phyloP scores from a whole-genome alignment of 208 protist genomes.

The Herpetomonas tarakana region DNA sequence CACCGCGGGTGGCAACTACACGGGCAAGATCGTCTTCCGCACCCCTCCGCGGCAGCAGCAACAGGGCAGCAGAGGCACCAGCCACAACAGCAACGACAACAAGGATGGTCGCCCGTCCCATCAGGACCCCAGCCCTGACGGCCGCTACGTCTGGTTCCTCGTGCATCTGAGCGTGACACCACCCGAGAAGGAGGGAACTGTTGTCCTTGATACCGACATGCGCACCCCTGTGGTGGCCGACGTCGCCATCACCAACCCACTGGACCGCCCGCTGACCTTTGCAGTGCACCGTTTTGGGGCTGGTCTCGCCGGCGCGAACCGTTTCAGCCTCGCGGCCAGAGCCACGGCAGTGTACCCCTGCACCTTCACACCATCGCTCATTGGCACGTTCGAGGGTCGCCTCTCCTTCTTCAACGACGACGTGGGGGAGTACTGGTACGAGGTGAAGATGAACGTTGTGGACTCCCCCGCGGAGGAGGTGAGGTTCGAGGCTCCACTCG shows the following conservation, averaged over 20 bases:
- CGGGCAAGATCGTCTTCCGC: constrained; percentile 83
- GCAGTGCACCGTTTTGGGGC: constrained; percentile 66
- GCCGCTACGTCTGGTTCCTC: constrained; percentile 90
- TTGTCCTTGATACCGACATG: constrained; percentile 79
- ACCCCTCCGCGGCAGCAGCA: constrained; percentile 14
- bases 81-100: not conserved
- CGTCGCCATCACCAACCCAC: constrained; percentile 84
- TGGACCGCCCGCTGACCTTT: constrained; percentile 68
- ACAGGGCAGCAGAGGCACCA: not conserved
- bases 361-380: constrained; percentile 81
- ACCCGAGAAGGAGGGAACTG: constrained; percentile 82
- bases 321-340: constrained; percentile 45
- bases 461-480: constrained; percentile 70
- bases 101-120: not conserved
- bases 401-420: constrained; percentile 87
- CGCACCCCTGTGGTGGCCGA: constrained; percentile 84
- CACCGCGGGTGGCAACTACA: constrained; percentile 76
- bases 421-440: constrained; percentile 95
- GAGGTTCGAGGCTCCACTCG: constrained; percentile 69
- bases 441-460: constrained; percentile 76
- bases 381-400: constrained; percentile 60
- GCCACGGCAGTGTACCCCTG: constrained; percentile 64
- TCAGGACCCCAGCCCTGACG: constrained; percentile 18
- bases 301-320: constrained; percentile 77
- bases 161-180: constrained; percentile 75